Percentiles rank a stretch among this genome's conserved stretches.
These are phyloP conservation scores for Aurifilum marmelostoma DNA, from an alignment of 2,329 filamentous ascomycete genomes.

Conservation along the genomic window DNA sequence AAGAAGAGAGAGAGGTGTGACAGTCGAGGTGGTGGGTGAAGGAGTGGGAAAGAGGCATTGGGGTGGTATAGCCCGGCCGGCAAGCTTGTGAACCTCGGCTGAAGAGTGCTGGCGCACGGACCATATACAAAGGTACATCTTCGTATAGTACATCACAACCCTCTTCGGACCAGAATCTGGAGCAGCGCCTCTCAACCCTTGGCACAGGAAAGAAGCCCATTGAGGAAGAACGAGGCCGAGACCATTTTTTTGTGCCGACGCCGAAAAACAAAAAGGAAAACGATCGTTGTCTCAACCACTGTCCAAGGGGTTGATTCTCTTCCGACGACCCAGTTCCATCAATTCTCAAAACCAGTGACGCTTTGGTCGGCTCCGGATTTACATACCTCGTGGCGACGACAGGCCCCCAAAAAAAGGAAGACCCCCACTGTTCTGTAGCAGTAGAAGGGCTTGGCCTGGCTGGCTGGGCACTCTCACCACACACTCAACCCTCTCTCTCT, in stretches of 20 bases:
- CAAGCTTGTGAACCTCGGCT: conserved; percentile 26
- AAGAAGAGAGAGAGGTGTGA: not conserved
- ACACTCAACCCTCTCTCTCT: not conserved
- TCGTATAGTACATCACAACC: not conserved
- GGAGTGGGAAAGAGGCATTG: not conserved
- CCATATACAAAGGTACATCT: conserved; percentile 18
- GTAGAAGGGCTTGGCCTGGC: conserved; percentile 11
- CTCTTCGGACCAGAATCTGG: not conserved
- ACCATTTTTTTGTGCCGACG: not conserved
- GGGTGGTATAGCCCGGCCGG: conserved; percentile 8
- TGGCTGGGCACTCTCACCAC: not conserved
- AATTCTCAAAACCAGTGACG: not conserved
- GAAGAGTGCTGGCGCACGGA: conserved; percentile 16
- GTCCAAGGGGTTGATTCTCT: too few species aligned
- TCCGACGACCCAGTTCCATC: not conserved
- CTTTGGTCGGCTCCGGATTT: not conserved
- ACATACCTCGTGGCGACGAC: conserved; percentile 1
- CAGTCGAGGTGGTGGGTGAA: not conserved
- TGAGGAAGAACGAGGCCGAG: not conserved
- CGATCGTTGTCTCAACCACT: not conserved
- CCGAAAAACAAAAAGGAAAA: not conserved
- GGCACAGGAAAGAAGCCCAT: not conserved
- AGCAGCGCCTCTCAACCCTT: not conserved
- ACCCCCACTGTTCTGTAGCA: conserved; percentile 10
- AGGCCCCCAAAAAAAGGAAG: not conserved